Percentiles rank a stretch among this genome's conserved stretches.
Evolutionary conservation across 139 green algal genomes (phyloP).

Genomic region (Closterium sp.): DNA sequence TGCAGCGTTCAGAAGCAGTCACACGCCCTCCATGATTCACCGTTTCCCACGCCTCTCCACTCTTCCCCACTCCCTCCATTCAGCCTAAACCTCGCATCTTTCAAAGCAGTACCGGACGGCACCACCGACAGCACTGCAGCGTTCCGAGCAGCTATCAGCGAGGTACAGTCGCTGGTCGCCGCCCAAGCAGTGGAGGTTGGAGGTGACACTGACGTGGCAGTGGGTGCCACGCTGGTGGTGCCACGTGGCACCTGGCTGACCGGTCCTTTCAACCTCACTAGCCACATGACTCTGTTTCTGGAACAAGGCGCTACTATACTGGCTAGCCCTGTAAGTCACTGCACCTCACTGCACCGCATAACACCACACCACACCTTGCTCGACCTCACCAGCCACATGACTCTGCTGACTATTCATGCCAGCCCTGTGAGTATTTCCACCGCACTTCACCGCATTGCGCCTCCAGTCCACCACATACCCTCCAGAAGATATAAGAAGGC

Average conservation of each 20-base stretch:
- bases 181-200: background rate
- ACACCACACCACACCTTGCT: background rate
- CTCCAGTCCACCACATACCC: background rate
- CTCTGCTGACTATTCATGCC: background rate
- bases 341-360: background rate
- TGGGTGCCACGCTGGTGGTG: slow-evolving; percentile 10
- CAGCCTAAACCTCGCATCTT: background rate
- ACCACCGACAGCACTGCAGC: background rate
- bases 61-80: background rate
- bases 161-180: background rate
- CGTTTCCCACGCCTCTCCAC: background rate
- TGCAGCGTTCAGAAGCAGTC: background rate
- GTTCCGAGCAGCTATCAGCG: background rate
- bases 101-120: background rate
- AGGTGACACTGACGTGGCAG: background rate
- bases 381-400: slow-evolving; percentile 2
- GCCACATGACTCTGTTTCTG: slow-evolving; percentile 21
- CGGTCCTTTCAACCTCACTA: slow-evolving; percentile 35
- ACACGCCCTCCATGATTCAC: background rate
- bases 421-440: slow-evolving; percentile 1
- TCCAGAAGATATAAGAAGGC: too few relatives aligned
- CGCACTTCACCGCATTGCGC: background rate
- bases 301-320: slow-evolving; percentile 11
- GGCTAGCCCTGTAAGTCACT: slow-evolving; percentile 10
- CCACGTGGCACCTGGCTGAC: slow-evolving; percentile 18